Evolutionary conservation across 805 yeast genomes (phyloP).

Genomic region (Kazachstania martiniae): DNA sequence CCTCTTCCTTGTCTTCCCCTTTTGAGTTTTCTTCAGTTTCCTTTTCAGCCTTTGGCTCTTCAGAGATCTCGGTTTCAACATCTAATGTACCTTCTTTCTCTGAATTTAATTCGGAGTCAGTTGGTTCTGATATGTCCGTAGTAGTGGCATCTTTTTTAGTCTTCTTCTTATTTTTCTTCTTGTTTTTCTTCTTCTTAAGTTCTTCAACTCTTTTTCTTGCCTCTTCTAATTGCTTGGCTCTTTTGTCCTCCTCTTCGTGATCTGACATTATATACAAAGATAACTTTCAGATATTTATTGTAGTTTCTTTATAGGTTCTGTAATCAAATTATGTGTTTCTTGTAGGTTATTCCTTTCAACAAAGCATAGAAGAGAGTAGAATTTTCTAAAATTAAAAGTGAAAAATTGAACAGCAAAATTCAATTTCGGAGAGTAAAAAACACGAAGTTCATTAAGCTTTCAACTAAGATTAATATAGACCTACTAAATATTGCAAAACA

Average conservation of each 20-base stretch:
- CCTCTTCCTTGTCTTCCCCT: constrained; percentile 1
- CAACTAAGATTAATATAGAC: not conserved
- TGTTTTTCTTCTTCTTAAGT: constrained; percentile 48
- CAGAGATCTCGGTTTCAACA: constrained; percentile 7
- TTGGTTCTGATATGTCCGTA: too few relatives aligned
- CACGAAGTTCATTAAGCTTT: not conserved
- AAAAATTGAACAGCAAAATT: not conserved
- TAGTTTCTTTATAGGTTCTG: not conserved
- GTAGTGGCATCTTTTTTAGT: constrained; percentile 3
- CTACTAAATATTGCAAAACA: too few relatives aligned
- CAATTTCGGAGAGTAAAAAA: not conserved
- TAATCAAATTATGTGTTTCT: not conserved
- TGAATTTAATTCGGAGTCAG: too few relatives aligned
- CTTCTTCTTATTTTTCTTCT: constrained; percentile 34
- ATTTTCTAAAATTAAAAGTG: too few relatives aligned
- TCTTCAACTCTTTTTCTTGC: constrained; percentile 68
- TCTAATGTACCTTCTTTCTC: constrained; percentile 8
- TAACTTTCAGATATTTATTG: too few relatives aligned
- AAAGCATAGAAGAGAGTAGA: too few relatives aligned
- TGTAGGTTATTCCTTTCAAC: not conserved
- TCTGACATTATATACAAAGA: constrained; percentile 19
- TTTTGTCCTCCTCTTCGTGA: constrained; percentile 27
- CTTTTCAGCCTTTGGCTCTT: constrained; percentile 4
- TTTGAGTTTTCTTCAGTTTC: not conserved
- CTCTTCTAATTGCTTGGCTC: constrained; percentile 57